phyloP scores from a whole-genome alignment of 192 early-diverging fungal species.

The Rhizophagus prolifer region DNA sequence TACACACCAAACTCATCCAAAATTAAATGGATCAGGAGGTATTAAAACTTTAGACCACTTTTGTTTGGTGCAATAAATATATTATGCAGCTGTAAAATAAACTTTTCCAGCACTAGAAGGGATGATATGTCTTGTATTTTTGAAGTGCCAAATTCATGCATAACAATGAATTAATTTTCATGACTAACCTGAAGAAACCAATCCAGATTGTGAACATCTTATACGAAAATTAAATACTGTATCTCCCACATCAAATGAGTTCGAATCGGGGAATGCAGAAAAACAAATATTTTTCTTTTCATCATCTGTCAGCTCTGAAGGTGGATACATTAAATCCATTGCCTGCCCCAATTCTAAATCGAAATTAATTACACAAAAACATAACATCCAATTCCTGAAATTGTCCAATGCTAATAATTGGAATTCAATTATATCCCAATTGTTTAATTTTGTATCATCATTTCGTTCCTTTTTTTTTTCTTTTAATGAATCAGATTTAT shows the following conservation, averaged over 20 bases:
- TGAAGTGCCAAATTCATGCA: neutral
- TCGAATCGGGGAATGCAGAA: slow-evolving; percentile 77
- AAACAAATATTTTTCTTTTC: slow-evolving; percentile 79
- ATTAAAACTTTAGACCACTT: neutral
- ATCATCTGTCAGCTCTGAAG: slow-evolving; percentile 59
- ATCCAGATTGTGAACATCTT: slow-evolving; percentile 55
- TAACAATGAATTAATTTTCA: slow-evolving; percentile 10
- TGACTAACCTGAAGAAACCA: slow-evolving; percentile 49
- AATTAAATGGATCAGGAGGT: neutral
- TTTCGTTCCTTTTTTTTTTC: neutral
- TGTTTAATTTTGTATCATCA: slow-evolving; percentile 22
- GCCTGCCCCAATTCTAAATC: slow-evolving; percentile 82
- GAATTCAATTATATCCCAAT: slow-evolving; percentile 40
- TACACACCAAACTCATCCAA: neutral
- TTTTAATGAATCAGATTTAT: neutral
- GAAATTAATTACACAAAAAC: slow-evolving; percentile 79
- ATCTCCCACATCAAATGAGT: slow-evolving; percentile 73
- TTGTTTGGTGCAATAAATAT: neutral
- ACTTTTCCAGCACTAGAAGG: too few relatives aligned
- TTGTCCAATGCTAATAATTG: slow-evolving; percentile 40
- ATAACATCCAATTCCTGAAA: slow-evolving; percentile 66
- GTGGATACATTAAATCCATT: slow-evolving; percentile 71
- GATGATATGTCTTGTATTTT: neutral
- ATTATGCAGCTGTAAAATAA: too few relatives aligned
- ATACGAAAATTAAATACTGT: slow-evolving; percentile 72